phyloP scores from a whole-genome alignment of 805 yeast genomes.

The Ogataea nonfermentans region DNA sequence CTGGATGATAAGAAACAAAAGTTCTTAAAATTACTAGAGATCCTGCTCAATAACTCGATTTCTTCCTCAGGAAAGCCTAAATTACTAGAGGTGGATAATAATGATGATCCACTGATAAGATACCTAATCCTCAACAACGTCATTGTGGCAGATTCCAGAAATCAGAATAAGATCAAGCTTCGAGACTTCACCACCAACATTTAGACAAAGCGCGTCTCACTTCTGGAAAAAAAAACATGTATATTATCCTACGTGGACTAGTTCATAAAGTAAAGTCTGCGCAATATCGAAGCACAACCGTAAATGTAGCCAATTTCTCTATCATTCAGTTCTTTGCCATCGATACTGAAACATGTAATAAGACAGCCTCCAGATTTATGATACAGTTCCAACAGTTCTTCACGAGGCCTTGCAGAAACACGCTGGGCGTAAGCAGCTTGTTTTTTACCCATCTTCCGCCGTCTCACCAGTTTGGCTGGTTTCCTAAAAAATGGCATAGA shows the following conservation, averaged over 20 bases:
- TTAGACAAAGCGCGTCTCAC: background rate
- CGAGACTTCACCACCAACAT: conserved; percentile 23
- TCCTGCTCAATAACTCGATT: conserved; percentile 32
- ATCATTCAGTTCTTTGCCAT: conserved; percentile 31
- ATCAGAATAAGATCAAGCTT: conserved; percentile 30
- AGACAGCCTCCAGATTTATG: conserved; percentile 53
- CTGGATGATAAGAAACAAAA: conserved; percentile 21
- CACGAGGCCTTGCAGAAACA: conserved; percentile 3
- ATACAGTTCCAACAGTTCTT: conserved; percentile 40
- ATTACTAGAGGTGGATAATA: conserved; percentile 27
- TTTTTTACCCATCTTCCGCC: conserved; percentile 18
- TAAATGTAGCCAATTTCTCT: conserved; percentile 44
- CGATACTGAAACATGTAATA: conserved; percentile 44
- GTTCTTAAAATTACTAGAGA: conserved; percentile 31
- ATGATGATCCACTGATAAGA: conserved; percentile 35
- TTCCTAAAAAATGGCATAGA: conserved; percentile 52
- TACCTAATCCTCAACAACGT: conserved; percentile 31
- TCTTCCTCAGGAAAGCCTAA: conserved; percentile 14
- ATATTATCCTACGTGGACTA: conserved; percentile 15
- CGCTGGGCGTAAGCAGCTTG: conserved; percentile 9
- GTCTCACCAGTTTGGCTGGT: conserved; percentile 44
- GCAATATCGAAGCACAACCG: conserved; percentile 45
- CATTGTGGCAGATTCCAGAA: conserved; percentile 27
- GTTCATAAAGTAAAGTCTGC: conserved; percentile 44
- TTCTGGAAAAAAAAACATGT: conserved; percentile 8